Base-by-base conservation (phyloP, 116 monocot species). In the Trichopus zeylanicus region DNA sequence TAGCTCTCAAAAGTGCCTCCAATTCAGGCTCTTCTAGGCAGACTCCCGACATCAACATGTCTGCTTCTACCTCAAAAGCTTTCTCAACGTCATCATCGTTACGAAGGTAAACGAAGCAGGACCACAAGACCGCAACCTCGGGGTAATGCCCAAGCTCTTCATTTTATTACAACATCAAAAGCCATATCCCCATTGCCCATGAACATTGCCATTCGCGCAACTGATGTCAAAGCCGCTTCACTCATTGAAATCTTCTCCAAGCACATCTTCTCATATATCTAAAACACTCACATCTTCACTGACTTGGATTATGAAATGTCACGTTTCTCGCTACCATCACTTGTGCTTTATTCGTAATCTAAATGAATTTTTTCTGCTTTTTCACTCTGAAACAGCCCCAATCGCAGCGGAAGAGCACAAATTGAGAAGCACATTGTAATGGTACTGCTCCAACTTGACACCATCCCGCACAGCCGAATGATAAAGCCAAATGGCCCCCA, bases 341-440 rank as follows among this genome's bases (percentile, higher is more conserved):
- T 9, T 33, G 6, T 32, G 19, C 20, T 22, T 7, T 16, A 19
- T 57, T 30, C 22, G 33, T 26, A 10, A 2, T 30, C 10, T 10
- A 19, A 26, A 33, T 32, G 11, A 7, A 18, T 22, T 20, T 13
- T 32, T 33, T 22, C 21, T 57, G 31, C 26, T 33, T 33, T 18
- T 15, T 11, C 57, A 29, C 28, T 20, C 51, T 28, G 18, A 9
- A 61, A 85, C 51, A 18, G 74, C 69, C 16, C 90, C 81, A 25
- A 73, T 33, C 19, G 90, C 75, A 0, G 90, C 90, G 24, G 90
- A 75, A 51, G 90, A 85, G 27, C 90, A 90, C 7, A 90, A 49
- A 58, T 90, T 85, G 0, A 90, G 76, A 9, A 90, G 81, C 52
- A 90, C 81, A 63, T 85, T 85, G 42, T 85, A 90, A 63, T 90